Evolutionary conservation across 2,329 filamentous ascomycete species (phyloP), one percentile per base, ranked within the genome.

Genomic region (Sphaceloma murrayae): DNA sequence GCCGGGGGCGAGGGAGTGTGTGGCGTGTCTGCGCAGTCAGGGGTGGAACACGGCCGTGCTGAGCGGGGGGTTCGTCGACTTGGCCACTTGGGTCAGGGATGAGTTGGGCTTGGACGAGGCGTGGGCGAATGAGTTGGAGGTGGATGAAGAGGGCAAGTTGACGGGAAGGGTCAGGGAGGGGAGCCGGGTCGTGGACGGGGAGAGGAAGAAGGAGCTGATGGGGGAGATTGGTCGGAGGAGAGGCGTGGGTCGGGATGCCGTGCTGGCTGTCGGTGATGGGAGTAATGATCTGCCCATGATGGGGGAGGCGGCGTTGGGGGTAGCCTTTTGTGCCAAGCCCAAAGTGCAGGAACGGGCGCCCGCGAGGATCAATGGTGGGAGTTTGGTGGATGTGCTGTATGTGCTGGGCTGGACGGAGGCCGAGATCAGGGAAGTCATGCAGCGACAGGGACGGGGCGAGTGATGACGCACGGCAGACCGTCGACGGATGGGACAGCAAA

Each of bases 21-120:
- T 94, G 50, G 73, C 65, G 48, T 82, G 80, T 0, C 67, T 98
- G 42, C 87, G 84, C 63, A 70, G 74, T 16, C 67, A 94, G 4
- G 89, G 89, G 5, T 82, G 84, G 63, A 89, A 85, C 65, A 86
- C 87, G 1, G 91, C 88, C 0, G 89, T 98, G 4, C 66, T 95
- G 22, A 94, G 86, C 24, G 91, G 91, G 33, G 91, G 91, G 0
- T 98, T 98, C 64, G 77, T 85, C 51, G 88, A 89, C 0, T 67
- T 96, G 51, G 93, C 91, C 0, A 73, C 78, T 46, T 96, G 88
- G 85, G 74, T 96, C 26, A 87, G 85, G 11, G 70, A 70, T 30
- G 72, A 85, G 56, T 68, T 98, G 18, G 85, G 85, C 10, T 76
- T 98, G 46, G 85, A 96, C 62, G 80, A 94, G 58, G 87, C 85